phyloP scores from a whole-genome alignment of 2,329 filamentous ascomycete species.

The Cordyceps farinosa region DNA sequence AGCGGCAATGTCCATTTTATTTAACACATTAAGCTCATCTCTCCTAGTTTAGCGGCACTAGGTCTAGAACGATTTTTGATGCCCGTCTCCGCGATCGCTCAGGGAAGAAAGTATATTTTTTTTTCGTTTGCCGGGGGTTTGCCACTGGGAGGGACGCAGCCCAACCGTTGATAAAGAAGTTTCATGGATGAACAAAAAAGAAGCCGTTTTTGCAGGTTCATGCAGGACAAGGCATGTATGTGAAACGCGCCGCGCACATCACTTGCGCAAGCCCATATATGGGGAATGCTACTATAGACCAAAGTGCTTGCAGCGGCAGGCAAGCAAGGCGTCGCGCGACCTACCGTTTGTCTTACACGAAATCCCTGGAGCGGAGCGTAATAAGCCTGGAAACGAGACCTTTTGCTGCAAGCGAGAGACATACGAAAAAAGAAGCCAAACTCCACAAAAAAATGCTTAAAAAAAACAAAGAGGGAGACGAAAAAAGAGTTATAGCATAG shows the following conservation, averaged over 20 bases:
- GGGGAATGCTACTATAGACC: background rate
- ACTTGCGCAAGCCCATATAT: background rate
- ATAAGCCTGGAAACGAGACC: no score
- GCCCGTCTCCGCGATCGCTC: background rate
- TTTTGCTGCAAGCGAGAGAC: background rate
- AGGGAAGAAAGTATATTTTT: no score
- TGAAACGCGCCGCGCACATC: conserved; percentile 3
- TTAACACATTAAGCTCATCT: background rate
- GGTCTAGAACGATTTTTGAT: background rate
- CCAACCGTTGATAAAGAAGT: background rate
- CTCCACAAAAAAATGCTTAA: background rate
- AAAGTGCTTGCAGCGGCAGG: background rate
- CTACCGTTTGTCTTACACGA: no score
- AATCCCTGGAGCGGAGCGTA: no score
- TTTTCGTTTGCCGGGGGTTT: background rate
- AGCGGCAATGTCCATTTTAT: background rate
- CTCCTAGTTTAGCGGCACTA: background rate
- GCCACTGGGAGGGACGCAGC: background rate
- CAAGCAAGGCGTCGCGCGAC: no score
- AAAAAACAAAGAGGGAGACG: background rate
- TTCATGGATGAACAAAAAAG: background rate
- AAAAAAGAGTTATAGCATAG: background rate
- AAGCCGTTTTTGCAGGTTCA: background rate
- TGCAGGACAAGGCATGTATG: background rate
- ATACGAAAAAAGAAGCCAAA: background rate